phyloP scores from a whole-genome alignment of 768 basidiomycete genomes.

The Solioccasus polychromus region DNA sequence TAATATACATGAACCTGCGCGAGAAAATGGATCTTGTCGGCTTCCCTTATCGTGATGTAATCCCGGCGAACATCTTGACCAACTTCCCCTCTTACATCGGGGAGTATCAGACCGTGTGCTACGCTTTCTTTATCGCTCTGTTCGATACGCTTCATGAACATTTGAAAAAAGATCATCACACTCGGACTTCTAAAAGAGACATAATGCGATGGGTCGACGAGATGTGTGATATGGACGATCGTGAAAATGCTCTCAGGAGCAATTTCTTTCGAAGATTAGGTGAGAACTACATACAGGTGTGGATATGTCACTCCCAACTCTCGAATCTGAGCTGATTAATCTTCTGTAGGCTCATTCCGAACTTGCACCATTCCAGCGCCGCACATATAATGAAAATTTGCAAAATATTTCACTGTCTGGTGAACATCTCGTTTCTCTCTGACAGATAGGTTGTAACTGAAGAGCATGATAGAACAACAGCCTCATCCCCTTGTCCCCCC shows the following conservation, averaged over 20 bases:
- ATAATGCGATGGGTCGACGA: neutral
- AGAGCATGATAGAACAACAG: no score
- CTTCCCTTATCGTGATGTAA: neutral
- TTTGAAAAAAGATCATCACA: neutral
- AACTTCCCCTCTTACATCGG: neutral
- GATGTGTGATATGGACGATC: neutral
- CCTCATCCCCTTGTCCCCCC: no score
- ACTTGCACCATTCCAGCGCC: no score
- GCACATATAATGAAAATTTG: no score
- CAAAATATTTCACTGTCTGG: no score
- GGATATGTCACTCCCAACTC: neutral
- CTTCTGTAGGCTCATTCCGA: no score
- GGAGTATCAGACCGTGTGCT: neutral
- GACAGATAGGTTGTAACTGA: no score
- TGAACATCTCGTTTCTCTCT: no score
- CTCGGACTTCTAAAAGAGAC: neutral
- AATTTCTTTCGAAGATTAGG: neutral
- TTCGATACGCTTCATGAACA: neutral
- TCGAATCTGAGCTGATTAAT: no score
- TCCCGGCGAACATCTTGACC: neutral
- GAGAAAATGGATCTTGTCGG: neutral
- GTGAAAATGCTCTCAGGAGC: neutral
- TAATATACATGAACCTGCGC: neutral
- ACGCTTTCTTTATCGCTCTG: neutral
- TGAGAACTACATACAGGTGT: neutral